A percentile compares a stretch with the other conserved stretches of the same genome.
Evolutionary conservation across 495 filamentous ascomycete species (phyloP).

Genomic region (Tricharina praecox): DNA sequence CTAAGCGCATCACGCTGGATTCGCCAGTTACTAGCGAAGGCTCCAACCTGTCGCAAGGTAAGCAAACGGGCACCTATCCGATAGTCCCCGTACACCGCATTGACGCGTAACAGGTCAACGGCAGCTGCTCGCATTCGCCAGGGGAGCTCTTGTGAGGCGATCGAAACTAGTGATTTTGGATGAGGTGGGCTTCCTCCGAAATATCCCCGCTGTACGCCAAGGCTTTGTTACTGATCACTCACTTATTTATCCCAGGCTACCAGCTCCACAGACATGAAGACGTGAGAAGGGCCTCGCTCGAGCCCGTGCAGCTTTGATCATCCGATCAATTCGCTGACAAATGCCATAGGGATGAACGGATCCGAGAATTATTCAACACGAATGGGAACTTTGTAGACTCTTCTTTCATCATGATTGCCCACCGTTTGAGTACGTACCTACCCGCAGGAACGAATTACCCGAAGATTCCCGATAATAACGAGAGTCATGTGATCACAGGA

Average conservation of each 20-base stretch:
- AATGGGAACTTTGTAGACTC: slow-evolving; percentile 18
- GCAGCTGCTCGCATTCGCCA: slow-evolving; percentile 20
- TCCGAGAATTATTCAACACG: slow-evolving; percentile 13
- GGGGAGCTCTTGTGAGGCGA: slow-evolving; percentile 17
- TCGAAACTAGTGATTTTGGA: slow-evolving; percentile 21
- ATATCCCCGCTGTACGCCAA: background rate
- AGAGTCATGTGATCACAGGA: background rate
- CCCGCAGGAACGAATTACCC: background rate
- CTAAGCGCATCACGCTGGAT: slow-evolving; percentile 19
- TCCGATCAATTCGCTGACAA: too few relatives aligned
- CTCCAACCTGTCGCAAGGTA: slow-evolving; percentile 18
- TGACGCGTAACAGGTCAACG: slow-evolving; percentile 8
- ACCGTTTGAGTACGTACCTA: slow-evolving; percentile 7
- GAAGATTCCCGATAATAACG: background rate
- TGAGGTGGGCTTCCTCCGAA: slow-evolving; percentile 4
- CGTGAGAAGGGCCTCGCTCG: slow-evolving; percentile 8
- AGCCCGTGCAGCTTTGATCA: too few relatives aligned
- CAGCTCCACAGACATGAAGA: slow-evolving; percentile 20
- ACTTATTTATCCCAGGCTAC: slow-evolving; percentile 8
- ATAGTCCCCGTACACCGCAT: background rate
- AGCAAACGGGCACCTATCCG: background rate
- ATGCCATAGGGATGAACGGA: slow-evolving; percentile 21
- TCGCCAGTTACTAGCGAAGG: slow-evolving; percentile 17
- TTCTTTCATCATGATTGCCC: slow-evolving; percentile 21
- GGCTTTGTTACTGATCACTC: background rate